A percentile compares a stretch with the other conserved stretches of the same genome.
phyloP scores from a whole-genome alignment of 176 grass and related monocot genomes.

The Hordeum marinum region DNA sequence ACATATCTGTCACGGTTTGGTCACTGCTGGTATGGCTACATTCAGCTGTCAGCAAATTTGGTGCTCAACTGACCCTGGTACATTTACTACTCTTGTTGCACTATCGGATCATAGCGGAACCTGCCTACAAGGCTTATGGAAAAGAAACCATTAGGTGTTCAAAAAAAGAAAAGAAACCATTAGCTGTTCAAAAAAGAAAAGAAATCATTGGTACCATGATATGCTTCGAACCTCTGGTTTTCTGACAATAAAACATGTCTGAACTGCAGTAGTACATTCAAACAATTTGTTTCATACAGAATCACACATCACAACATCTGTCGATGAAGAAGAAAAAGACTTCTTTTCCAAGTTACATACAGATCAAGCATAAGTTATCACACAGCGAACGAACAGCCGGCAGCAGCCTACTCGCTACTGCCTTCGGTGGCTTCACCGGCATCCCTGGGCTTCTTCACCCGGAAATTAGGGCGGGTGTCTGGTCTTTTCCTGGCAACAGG shows the following conservation, averaged over 20 bases:
- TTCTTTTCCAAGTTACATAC: not conserved
- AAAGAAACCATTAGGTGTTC: not conserved
- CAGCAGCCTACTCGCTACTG: not conserved
- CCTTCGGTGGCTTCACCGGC: not conserved
- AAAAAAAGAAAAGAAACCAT: not conserved
- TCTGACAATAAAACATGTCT: not conserved
- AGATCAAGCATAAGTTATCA: not conserved
- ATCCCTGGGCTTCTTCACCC: conserved; percentile 3
- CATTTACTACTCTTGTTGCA: no score
- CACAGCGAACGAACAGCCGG: not conserved
- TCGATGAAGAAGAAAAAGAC: not conserved
- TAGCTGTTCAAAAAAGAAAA: no score
- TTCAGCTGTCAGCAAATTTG: no score
- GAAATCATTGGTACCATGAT: not conserved
- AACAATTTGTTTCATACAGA: not conserved
- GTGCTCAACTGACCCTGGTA: no score
- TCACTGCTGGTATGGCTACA: no score
- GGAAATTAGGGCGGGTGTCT: conserved; percentile 3
- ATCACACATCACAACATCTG: not conserved
- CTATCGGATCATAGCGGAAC: no score
- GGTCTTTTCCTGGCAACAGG: not conserved
- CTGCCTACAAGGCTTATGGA: not conserved
- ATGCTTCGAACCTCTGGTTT: not conserved
- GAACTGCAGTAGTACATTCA: not conserved
- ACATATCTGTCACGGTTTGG: no score